phyloP scores from a whole-genome alignment of 176 grass and related monocot species.

The Carex kokanica region DNA sequence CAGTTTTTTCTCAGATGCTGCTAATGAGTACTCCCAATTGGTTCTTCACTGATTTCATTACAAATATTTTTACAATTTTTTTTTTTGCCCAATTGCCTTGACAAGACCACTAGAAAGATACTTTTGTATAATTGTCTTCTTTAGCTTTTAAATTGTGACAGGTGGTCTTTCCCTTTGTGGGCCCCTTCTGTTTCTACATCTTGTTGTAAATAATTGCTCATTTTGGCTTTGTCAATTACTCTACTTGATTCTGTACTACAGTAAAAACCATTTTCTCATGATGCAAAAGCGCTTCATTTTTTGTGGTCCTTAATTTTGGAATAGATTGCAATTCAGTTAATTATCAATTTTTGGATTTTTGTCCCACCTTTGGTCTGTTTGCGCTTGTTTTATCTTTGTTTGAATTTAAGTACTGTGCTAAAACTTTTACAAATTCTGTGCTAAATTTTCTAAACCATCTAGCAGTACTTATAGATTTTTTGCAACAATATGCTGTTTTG shows the following conservation, averaged over 20 bases:
- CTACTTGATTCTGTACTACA: constrained; percentile 30
- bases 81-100: constrained; percentile 32
- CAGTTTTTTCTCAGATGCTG: background rate
- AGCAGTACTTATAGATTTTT: background rate
- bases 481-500: background rate
- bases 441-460: background rate
- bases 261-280: constrained; percentile 31
- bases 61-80: background rate
- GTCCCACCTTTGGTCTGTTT: background rate
- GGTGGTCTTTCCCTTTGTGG: constrained; percentile 34
- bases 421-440: background rate
- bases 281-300: constrained; percentile 12
- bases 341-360: constrained; percentile 25
- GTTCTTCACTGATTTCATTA: constrained; percentile 18
- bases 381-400: background rate
- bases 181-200: constrained; percentile 35
- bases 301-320: constrained; percentile 23
- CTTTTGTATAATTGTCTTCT: constrained; percentile 51
- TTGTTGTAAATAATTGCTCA: constrained; percentile 37
- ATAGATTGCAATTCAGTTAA: constrained; percentile 7
- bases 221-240: constrained; percentile 44
- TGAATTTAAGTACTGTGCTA: background rate
- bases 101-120: constrained; percentile 43
- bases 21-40: constrained; percentile 5
- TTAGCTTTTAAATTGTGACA: constrained; percentile 7